Conservation (phyloP, 2,329 filamentous ascomycete species). For the Penicillium sp. region DNA sequence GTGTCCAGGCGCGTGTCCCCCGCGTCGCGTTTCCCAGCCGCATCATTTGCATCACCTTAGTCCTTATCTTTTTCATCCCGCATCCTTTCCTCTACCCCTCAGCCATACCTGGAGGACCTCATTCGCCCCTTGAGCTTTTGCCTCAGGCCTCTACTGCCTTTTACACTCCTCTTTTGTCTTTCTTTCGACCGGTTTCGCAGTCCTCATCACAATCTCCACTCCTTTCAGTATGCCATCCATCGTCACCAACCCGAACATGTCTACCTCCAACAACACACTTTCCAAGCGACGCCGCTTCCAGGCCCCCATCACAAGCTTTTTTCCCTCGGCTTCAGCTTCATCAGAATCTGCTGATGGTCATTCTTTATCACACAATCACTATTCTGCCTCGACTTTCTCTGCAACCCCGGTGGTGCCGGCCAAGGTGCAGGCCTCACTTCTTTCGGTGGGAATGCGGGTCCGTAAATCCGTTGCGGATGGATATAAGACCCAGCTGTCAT, state of each 20-base stretch:
- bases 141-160: not conserved
- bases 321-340: constrained; percentile 31
- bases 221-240: constrained; percentile 24
- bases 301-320: constrained; percentile 48
- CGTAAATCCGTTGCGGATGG: constrained; percentile 92
- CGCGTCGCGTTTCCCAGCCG: constrained; percentile 29
- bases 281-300: constrained; percentile 52
- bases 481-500: constrained; percentile 71
- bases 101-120: constrained; percentile 9
- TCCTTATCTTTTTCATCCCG: constrained; percentile 2
- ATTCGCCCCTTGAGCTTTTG: not conserved
- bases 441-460: constrained; percentile 91
- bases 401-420: constrained; percentile 61
- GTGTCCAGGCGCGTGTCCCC: constrained; percentile 29
- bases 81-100: constrained; percentile 5
- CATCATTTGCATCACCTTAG: constrained; percentile 25
- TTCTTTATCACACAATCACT: constrained; percentile 44
- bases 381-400: constrained; percentile 44
- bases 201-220: constrained; percentile 5
- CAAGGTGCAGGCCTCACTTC: constrained; percentile 76
- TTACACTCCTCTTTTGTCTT: constrained; percentile 8
- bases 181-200: not conserved
- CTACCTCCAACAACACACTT: constrained; percentile 24
- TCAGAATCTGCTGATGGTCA: constrained; percentile 17
- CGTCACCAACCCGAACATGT: constrained; percentile 14